A percentile compares a stretch with the other conserved stretches of the same genome.
phyloP scores from a whole-genome alignment of 164 flowering plant species.

The Tetracentron sinense region DNA sequence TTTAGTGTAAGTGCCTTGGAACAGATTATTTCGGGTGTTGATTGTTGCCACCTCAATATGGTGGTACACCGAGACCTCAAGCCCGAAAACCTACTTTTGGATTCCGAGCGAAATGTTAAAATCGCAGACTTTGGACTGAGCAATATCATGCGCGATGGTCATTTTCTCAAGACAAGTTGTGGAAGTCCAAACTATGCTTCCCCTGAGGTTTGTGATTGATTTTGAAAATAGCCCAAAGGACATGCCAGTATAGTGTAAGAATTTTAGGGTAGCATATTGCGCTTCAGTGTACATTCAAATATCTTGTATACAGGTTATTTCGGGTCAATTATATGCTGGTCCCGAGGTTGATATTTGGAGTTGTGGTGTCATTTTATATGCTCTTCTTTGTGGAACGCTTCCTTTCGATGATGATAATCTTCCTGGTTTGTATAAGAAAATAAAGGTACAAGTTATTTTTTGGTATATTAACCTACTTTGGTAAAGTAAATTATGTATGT shows the following conservation, averaged over 20 bases:
- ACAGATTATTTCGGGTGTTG: constrained; percentile 31
- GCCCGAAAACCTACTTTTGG: constrained; percentile 29
- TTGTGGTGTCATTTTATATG: too few relatives aligned
- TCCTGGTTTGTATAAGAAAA: constrained; percentile 11
- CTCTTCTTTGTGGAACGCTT: too few relatives aligned
- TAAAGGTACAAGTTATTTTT: constrained; percentile 8
- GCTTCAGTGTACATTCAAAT: background rate
- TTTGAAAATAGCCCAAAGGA: too few relatives aligned
- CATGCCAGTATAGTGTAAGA: too few relatives aligned
- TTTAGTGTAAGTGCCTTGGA: background rate
- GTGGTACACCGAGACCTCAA: too few relatives aligned
- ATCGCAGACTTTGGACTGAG: constrained; percentile 30
- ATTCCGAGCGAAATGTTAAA: too few relatives aligned
- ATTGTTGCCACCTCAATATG: constrained; percentile 25
- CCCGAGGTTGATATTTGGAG: too few relatives aligned
- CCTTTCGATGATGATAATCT: constrained; percentile 26
- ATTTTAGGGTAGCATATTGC: too few relatives aligned
- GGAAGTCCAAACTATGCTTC: constrained; percentile 31
- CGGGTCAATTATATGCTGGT: constrained; percentile 15
- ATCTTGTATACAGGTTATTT: constrained; percentile 14
- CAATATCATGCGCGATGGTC: too few relatives aligned
- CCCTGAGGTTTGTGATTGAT: constrained; percentile 24
- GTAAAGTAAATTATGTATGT: background rate
- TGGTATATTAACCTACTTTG: background rate
- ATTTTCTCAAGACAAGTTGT: constrained; percentile 25